Percentiles rank a stretch among this genome's conserved stretches.
Conservation (phyloP, 805 yeast genomes). For the Pichia nanzhaoensis region DNA sequence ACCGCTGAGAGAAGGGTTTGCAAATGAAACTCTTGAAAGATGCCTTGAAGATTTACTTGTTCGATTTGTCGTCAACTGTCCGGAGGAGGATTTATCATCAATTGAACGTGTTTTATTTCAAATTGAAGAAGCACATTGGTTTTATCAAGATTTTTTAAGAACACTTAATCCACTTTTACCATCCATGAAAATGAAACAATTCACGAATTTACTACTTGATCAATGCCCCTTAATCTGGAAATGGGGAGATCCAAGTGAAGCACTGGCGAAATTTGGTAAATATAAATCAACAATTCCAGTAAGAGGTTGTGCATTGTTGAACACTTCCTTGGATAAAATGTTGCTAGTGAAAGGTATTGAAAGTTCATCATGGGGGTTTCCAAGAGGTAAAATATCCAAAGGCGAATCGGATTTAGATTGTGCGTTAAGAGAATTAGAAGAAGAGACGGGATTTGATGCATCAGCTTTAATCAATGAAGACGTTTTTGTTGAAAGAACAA, state of each 20-base stretch:
- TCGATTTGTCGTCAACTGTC: slow-evolving; percentile 85
- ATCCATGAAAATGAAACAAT: slow-evolving; percentile 64
- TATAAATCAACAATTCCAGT: slow-evolving; percentile 92
- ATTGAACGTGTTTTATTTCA: slow-evolving; percentile 83
- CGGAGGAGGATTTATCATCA: slow-evolving; percentile 81
- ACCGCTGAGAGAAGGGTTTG: slow-evolving; percentile 38
- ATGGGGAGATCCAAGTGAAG: slow-evolving; percentile 80
- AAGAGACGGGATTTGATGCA: slow-evolving; percentile 90
- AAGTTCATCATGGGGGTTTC: slow-evolving; percentile 83
- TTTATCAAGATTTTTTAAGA: slow-evolving; percentile 78
- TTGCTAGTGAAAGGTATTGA: slow-evolving; percentile 82
- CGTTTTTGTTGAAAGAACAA: slow-evolving; percentile 74
- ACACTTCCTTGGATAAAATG: slow-evolving; percentile 59
- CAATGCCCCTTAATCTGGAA: slow-evolving; percentile 74
- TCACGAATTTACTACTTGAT: slow-evolving; percentile 60
- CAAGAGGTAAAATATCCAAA: slow-evolving; percentile 93
- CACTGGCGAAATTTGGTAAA: slow-evolving; percentile 68
- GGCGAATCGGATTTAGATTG: slow-evolving; percentile 85
- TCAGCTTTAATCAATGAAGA: slow-evolving; percentile 58
- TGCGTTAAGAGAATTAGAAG: slow-evolving; percentile 86
- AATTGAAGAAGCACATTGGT: slow-evolving; percentile 98
- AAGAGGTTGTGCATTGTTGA: slow-evolving; percentile 88
- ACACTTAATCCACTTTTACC: slow-evolving; percentile 72
- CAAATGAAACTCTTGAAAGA: slow-evolving; percentile 60
- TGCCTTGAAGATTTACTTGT: slow-evolving; percentile 82